A percentile compares a stretch with the other conserved stretches of the same genome.
phyloP scores from a whole-genome alignment of 352 stramenopile genomes.

The Phytophthora fragariae region DNA sequence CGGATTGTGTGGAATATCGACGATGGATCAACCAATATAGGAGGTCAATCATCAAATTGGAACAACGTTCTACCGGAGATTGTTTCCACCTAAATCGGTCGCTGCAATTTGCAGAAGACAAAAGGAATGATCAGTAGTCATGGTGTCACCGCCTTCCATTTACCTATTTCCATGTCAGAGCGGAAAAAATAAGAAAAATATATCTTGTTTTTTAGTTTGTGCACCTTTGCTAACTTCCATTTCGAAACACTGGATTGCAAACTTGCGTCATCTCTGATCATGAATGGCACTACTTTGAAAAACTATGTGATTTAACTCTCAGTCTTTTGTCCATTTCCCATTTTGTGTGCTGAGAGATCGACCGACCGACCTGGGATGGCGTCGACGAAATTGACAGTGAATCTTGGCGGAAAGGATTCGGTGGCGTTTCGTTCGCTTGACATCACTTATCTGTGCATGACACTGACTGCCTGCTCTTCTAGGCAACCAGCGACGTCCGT shows the following conservation, averaged over 20 bases:
- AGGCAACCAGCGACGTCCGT: conserved; percentile 5
- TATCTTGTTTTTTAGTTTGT: background rate
- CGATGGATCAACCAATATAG: background rate
- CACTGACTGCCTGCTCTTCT: background rate
- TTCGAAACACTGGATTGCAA: background rate
- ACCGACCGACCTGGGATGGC: background rate
- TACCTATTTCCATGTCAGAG: background rate
- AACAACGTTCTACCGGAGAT: background rate
- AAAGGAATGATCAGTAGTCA: background rate
- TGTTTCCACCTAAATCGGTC: background rate
- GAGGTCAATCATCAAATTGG: conserved; percentile 15
- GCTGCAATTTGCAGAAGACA: background rate
- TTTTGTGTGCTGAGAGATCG: background rate
- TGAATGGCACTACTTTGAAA: background rate
- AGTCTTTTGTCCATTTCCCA: background rate
- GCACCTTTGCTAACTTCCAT: background rate
- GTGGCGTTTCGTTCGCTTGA: background rate
- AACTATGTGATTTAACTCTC: background rate
- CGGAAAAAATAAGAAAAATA: background rate
- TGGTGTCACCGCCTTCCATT: background rate
- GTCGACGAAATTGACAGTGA: background rate
- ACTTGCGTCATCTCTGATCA: background rate
- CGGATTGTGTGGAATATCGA: background rate
- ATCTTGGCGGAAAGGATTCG: background rate
- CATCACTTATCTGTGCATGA: background rate